Base-by-base conservation (phyloP, 441 rosid species). In the Arabidopsis hybrid region DNA sequence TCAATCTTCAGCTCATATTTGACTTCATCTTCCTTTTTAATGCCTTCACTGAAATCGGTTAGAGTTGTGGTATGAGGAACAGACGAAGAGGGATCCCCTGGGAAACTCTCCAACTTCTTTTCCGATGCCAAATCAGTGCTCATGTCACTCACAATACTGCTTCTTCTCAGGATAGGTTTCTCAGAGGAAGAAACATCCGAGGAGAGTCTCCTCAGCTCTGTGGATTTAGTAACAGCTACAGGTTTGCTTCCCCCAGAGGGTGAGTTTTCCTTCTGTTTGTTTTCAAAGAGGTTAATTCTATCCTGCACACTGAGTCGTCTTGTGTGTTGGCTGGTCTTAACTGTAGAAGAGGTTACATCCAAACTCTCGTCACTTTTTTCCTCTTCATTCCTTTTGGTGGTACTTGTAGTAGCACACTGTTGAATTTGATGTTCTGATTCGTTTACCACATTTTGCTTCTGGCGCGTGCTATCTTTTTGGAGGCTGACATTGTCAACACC, bases 261-360 rank as follows among this genome's bases (percentile, higher is more conserved):
- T 14, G 95, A 80, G 69, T 63, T 88, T 75, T 87, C 98, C 74
- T 89, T 93, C 84, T 89, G 96, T 80, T 90, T 93, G 79, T 80
- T 93, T 85, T 95, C 99, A 71, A 95, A 95, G 63, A 95, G 88
- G 67, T 87, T 95, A 69, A 95, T 95, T 69, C 98, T 84, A 73
- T 95, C 99, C 79, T 95, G 97, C 56, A 95, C 99, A 52, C 98
- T 95, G 76, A 95, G 98, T 74, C 91, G 79, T 82, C 98, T 90
- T 18, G 85, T 60, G 51, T 81, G 82, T 78, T 69, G 70, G 21
- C 86, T 79, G 8, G 73, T 67, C 80, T 82, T 91, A 79, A 70
- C 84, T n/a, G 84, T 71, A 39, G 78, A 72, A 18, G 83, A 74
- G 5, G 45, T 34, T 69, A 85, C 95, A 5, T 71, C 38, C 59